Evolutionary conservation across 1,284 basidiomycete species (phyloP), one percentile per base, ranked within the genome.

Genomic region (Puccinia polysora): DNA sequence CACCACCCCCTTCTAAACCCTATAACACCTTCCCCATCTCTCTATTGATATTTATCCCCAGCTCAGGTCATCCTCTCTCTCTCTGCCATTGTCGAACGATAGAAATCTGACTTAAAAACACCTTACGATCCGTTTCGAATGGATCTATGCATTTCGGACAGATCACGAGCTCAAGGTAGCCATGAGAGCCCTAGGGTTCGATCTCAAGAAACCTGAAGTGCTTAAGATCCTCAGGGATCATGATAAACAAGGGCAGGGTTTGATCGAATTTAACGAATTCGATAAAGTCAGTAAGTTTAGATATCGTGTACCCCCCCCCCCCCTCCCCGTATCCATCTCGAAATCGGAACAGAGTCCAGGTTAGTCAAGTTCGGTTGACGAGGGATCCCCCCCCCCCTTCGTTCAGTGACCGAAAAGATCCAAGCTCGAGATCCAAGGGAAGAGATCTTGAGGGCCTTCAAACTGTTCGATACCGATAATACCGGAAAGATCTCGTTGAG

Each of bases 121-220:
- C 52, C n/a, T 45, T n/a, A 32, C 6, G 4, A n/a, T 20, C 28
- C 4, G 15, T 55, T 28, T 55, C 52, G 28, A 15, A 8, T 55
- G 4, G 6, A 6, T 25, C 6, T 5, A 20, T 25, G n/a, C 20
- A 15, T 38, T 50, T 40, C 23, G 12, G 43, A 8, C 38, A 82
- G 98, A 97, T 81, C 95, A 98, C 82, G 96, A 99, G 81, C 85
- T 98, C 77, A 97, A 97, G 80, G 96, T 99, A 75, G 93, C 95
- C 53, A 93, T 99, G 90, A 86, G 96, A 58, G 96, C 96, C 3
- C 83, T 99, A 56, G 96, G 96, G 0, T 98, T 98, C 79, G 96
- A 97, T 80, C 81, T 97, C 80, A 97, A 97, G 83, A 99, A 98
- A 82, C 90, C 91, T 0, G 96, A 99, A 81, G 94, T 98, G 65